Conservation (phyloP, 2,329 filamentous ascomycete genomes). For the Magnaporthiopsis incrustans region DNA sequence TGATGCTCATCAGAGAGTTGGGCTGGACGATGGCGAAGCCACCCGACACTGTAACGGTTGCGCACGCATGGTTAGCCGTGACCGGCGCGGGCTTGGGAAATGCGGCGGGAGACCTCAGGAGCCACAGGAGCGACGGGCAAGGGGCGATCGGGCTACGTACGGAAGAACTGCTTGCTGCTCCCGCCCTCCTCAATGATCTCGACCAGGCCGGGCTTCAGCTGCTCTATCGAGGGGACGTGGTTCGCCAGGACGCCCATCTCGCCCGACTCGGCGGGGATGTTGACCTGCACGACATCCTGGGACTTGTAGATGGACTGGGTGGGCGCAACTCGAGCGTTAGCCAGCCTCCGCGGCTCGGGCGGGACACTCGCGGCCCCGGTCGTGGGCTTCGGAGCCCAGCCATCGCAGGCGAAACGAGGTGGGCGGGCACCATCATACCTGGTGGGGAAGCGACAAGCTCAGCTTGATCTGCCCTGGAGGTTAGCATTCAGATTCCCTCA, state of each 20-base stretch:
- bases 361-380: not conserved
- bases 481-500: constrained; percentile 16
- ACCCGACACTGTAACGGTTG: constrained; percentile 65
- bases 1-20: constrained; percentile 92
- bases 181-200: constrained; percentile 93
- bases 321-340: not conserved
- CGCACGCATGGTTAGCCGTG: not conserved
- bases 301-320: constrained; percentile 61
- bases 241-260: constrained; percentile 99
- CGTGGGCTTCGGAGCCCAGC: not conserved
- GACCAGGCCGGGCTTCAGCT: constrained; percentile 92
- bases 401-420: not conserved
- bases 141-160: constrained; percentile 49
- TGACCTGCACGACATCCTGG: constrained; percentile 81
- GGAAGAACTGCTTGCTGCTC: constrained; percentile 92
- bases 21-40: constrained; percentile 97
- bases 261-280: constrained; percentile 94
- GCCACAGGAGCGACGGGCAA: not conserved
- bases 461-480: constrained; percentile 68
- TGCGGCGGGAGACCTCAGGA: not conserved
- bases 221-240: constrained; percentile 98
- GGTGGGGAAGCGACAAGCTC: constrained; percentile 93
- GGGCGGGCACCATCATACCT: constrained; percentile 57
- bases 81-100: not conserved
- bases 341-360: not conserved